Evolutionary conservation across 2,329 filamentous ascomycete genomes (phyloP).

Genomic region (Colletotrichum liaoningense): DNA sequence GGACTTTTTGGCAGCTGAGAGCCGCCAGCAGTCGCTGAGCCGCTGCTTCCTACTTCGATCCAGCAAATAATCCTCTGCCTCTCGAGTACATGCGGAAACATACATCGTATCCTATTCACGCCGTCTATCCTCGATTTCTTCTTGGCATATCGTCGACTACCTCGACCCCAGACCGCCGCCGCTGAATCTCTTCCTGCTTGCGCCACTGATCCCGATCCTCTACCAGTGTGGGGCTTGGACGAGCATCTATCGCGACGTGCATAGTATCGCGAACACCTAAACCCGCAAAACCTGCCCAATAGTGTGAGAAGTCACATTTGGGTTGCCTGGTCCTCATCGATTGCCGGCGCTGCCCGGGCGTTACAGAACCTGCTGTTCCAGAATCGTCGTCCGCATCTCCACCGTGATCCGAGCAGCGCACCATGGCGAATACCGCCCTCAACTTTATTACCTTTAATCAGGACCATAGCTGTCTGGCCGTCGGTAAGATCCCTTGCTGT

Average conservation of each 20-base stretch:
- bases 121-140: not conserved
- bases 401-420: not conserved
- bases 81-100: not conserved
- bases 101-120: not conserved
- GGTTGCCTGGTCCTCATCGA: not conserved
- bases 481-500: constrained; percentile 69
- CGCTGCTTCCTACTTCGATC: not conserved
- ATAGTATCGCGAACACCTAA: not conserved
- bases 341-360: constrained; percentile 22
- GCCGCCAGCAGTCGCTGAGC: not conserved
- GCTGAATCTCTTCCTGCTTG: not conserved
- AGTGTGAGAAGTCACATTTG: not conserved
- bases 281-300: not conserved
- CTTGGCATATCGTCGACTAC: not conserved
- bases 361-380: constrained; percentile 2
- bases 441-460: constrained; percentile 99
- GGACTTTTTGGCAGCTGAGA: not conserved
- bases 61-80: not conserved
- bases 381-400: not conserved
- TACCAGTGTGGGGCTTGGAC: not conserved
- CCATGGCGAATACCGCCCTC: constrained; percentile 78
- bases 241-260: not conserved
- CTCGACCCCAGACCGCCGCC: not conserved
- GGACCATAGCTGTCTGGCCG: constrained; percentile 96
- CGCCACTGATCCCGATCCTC: not conserved